A percentile compares a stretch with the other conserved stretches of the same genome.
These are phyloP conservation scores for Rhytidiadelphus loreus DNA, from an alignment of 225 moss, liverwort and hornwort species.

Conservation along the genomic window DNA sequence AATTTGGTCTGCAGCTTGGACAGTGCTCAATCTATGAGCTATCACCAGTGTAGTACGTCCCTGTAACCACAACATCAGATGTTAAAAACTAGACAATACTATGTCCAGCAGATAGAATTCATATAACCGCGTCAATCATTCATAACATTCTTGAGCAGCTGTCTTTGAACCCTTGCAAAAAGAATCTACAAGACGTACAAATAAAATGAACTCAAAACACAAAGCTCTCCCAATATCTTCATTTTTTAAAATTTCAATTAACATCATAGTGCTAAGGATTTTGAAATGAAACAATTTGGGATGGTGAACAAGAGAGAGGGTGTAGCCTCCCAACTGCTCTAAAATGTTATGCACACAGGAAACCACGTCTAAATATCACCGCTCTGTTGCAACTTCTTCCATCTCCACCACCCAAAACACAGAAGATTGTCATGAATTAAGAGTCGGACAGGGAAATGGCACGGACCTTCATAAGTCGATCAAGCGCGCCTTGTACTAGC, in stretches of 20 bases:
- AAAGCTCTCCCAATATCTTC: neutral
- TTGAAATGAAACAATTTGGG: neutral
- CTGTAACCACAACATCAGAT: conserved; percentile 23
- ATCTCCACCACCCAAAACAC: neutral
- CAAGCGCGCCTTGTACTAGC: conserved; percentile 77
- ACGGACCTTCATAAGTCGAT: conserved; percentile 82
- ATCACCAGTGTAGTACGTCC: conserved; percentile 94
- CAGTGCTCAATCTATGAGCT: conserved; percentile 92
- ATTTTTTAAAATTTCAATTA: neutral
- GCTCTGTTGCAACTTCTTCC: neutral
- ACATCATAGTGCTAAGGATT: neutral
- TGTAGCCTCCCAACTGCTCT: neutral
- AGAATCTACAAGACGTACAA: neutral
- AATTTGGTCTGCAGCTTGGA: conserved; percentile 83
- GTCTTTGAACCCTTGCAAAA: neutral
- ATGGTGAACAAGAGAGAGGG: neutral
- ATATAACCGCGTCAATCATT: neutral
- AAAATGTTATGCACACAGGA: neutral
- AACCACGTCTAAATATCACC: neutral
- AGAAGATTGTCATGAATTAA: neutral
- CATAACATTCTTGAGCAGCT: neutral
- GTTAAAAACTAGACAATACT: neutral
- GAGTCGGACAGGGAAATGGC: neutral
- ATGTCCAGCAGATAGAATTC: neutral
- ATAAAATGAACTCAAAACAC: neutral